phyloP scores from a whole-genome alignment of 176 grass and related monocot genomes.

The Cenchrus americanus region DNA sequence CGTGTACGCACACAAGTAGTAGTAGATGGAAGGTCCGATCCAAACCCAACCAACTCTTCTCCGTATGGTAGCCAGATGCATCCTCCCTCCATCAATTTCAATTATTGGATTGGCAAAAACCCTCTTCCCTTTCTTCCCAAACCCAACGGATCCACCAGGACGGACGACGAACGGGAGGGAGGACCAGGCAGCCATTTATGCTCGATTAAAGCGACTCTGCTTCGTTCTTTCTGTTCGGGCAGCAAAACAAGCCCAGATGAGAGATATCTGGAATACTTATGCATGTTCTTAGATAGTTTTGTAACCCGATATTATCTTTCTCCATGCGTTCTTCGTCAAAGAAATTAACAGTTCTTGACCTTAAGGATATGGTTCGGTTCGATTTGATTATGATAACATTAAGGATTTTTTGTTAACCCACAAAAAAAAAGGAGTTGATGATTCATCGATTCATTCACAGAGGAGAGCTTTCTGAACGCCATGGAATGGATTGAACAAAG shows the following conservation, averaged over 20 bases:
- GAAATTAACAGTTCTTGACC: too few species aligned
- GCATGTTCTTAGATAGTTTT: background rate
- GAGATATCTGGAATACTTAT: background rate
- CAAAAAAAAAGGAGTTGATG: too few species aligned
- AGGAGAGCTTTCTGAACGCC: background rate
- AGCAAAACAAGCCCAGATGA: background rate
- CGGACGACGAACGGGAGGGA: background rate
- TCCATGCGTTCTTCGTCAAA: too few species aligned
- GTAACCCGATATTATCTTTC: background rate
- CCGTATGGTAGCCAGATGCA: constrained; percentile 6
- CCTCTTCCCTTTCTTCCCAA: background rate
- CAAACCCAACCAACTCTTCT: too few species aligned
- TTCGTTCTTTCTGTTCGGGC: background rate
- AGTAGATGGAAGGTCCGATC: background rate
- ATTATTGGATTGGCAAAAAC: background rate
- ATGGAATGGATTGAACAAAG: background rate
- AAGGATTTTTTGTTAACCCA: too few species aligned
- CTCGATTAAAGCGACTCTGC: background rate
- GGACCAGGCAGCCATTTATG: background rate
- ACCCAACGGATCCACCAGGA: background rate
- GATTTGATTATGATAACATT: too few species aligned
- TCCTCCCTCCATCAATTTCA: background rate
- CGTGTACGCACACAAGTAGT: background rate
- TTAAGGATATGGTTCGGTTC: background rate
- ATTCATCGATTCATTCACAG: background rate